Conservation (phyloP, 1,139 yeast genomes). For the Magnusiomyces suaveolens region DNA sequence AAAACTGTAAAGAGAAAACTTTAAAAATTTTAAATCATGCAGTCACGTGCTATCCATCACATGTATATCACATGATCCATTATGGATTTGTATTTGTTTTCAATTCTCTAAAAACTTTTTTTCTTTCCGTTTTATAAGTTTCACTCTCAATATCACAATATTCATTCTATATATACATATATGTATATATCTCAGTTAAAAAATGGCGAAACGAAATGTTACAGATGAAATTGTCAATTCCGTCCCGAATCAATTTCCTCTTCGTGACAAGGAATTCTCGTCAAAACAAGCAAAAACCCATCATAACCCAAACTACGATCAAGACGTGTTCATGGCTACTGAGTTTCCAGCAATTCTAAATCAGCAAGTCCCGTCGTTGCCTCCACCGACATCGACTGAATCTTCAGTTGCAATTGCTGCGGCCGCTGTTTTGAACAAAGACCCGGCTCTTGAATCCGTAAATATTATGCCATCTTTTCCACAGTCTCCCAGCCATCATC, state of each 20-base stretch:
- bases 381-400: neutral
- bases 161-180: too few species aligned
- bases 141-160: too few species aligned
- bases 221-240: neutral
- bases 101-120: too few species aligned
- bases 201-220: neutral
- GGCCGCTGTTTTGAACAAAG: neutral
- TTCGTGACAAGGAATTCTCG: neutral
- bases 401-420: constrained; percentile 3
- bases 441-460: neutral
- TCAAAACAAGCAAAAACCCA: neutral
- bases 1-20: too few species aligned
- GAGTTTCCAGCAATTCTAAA: neutral
- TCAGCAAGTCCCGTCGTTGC: neutral
- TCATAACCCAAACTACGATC: neutral
- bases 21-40: too few species aligned
- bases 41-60: too few species aligned
- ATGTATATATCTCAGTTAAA: too few species aligned
- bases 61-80: too few species aligned
- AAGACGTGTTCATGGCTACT: neutral
- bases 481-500: neutral
- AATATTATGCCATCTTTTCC: neutral
- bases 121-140: too few species aligned
- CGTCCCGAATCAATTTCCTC: neutral
- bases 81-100: too few species aligned